A percentile compares a stretch with the other conserved stretches of the same genome.
phyloP scores from a whole-genome alignment of 2,329 filamentous ascomycete species.

The Verticillium dahliae region DNA sequence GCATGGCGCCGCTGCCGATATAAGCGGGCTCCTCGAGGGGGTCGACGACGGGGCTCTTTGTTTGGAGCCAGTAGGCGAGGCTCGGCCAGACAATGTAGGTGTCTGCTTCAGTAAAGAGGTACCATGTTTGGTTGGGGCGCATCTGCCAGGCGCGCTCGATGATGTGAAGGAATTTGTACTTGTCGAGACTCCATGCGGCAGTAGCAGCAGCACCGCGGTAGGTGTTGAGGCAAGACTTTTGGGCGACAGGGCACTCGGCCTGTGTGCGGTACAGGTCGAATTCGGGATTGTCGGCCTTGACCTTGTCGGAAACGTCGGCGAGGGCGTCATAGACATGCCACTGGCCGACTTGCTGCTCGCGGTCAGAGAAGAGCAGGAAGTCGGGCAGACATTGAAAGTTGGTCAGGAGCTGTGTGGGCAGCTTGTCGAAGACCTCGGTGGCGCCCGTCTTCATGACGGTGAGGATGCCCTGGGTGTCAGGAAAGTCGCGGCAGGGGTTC shows the following conservation, averaged over 20 bases:
- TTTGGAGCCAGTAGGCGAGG: slow-evolving; percentile 41
- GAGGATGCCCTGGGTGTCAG: slow-evolving; percentile 34
- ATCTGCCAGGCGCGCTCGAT: slow-evolving; percentile 47
- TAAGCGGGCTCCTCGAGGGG: slow-evolving; percentile 25
- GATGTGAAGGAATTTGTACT: slow-evolving; percentile 57
- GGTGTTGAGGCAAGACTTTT: slow-evolving; percentile 33
- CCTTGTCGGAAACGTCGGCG: slow-evolving; percentile 27
- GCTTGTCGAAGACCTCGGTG: slow-evolving; percentile 45
- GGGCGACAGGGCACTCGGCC: slow-evolving; percentile 36
- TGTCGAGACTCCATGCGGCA: slow-evolving; percentile 48
- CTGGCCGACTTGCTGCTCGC: slow-evolving; percentile 43
- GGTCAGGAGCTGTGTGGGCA: slow-evolving; percentile 50
- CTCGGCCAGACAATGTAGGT: slow-evolving; percentile 52
- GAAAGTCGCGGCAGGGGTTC: slow-evolving; percentile 32
- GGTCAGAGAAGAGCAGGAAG: slow-evolving; percentile 50
- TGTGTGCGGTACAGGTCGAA: slow-evolving; percentile 40
- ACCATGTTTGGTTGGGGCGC: slow-evolving; percentile 49
- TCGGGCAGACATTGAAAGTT: slow-evolving; percentile 47
- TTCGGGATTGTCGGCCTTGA: slow-evolving; percentile 31
- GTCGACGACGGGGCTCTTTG: slow-evolving; percentile 28
- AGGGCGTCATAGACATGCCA: slow-evolving; percentile 35
- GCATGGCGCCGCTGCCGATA: slow-evolving; percentile 43
- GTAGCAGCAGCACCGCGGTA: slow-evolving; percentile 13
- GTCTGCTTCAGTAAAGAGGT: slow-evolving; percentile 53
- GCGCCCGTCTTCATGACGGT: slow-evolving; percentile 55